Evolutionary conservation across 129 eudicot genomes (phyloP), one percentile per base, ranked within the genome.

Genomic region (Pulicaria dysenterica): DNA sequence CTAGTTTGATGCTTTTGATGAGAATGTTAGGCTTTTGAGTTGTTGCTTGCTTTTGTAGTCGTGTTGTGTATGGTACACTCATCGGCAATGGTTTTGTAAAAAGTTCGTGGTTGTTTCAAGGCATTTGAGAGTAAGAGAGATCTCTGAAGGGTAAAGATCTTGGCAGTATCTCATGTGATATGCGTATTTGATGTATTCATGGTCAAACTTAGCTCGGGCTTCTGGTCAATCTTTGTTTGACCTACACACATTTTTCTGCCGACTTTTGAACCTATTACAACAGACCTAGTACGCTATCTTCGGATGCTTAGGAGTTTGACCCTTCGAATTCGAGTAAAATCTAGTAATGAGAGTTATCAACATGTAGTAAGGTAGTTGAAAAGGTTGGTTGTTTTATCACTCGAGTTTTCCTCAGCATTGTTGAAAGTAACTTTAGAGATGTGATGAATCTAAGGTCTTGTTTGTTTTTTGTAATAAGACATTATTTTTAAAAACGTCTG

Each of bases 1-100:
- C 44, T 74, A 74, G 72, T 58, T 59, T 77, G 48, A 68, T 58
- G 77, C 64, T 77, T 77, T 49, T 15, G 6, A 16, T 24, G 31
- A 37, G 17, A 12, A 60, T 73, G 42, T 49, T 61, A 73, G 78
- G 78, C 3, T 61, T 61, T 69, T 66, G 66, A 63, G 45, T 64
- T 40, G 72, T 6, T 50, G 51, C 38, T 49, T 73, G 54, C 34
- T 62, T 74, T 51, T 10, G n/a, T 64, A 15, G 57, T 55, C 39
- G 54, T 75, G 67, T 65, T 17, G 9, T 53, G 63, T 50, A 67
- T 67, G 72, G 12, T 41, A 34, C 6, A 60, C 37, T 40, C 50
- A 36, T 67, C 60, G 31, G 80, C 74, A 67, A 39, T 67, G 24
- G 74, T 65, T 65, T 76, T 76, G 68, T 67, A 66, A 67, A 45